Conservation (phyloP, 106 monocot species). For the Cymbidium sinense region DNA sequence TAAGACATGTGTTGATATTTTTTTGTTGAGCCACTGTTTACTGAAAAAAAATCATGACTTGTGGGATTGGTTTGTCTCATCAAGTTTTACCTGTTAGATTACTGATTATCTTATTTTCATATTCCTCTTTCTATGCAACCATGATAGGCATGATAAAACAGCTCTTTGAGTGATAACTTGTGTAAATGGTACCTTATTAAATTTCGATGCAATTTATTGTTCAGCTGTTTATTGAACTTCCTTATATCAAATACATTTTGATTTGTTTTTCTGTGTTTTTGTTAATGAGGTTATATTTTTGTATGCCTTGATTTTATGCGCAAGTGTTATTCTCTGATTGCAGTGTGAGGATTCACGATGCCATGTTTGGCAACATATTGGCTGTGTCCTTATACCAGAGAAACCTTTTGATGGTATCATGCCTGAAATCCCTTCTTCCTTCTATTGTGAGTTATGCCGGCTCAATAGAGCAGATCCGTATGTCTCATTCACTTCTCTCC, state of each 20-base stretch:
- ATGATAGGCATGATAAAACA: not conserved
- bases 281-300: not conserved
- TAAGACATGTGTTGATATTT: not conserved
- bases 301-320: not conserved
- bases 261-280: not conserved
- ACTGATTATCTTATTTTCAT: not conserved
- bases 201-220: not conserved
- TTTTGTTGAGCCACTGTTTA: not conserved
- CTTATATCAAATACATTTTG: not conserved
- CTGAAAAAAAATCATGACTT: not conserved
- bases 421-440: constrained; percentile 41
- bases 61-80: not conserved
- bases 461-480: constrained; percentile 86
- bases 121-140: not conserved
- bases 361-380: constrained; percentile 65
- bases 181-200: not conserved
- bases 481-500: constrained; percentile 25
- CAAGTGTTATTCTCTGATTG: constrained; percentile 19
- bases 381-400: constrained; percentile 75
- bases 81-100: not conserved
- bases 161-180: not conserved
- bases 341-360: constrained; percentile 71
- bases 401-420: constrained; percentile 41
- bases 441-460: constrained; percentile 83
- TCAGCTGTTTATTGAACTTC: not conserved